These are phyloP conservation scores for Colletotrichum destructivum DNA, from an alignment of 2,329 filamentous ascomycete species.

Conservation along the genomic window DNA sequence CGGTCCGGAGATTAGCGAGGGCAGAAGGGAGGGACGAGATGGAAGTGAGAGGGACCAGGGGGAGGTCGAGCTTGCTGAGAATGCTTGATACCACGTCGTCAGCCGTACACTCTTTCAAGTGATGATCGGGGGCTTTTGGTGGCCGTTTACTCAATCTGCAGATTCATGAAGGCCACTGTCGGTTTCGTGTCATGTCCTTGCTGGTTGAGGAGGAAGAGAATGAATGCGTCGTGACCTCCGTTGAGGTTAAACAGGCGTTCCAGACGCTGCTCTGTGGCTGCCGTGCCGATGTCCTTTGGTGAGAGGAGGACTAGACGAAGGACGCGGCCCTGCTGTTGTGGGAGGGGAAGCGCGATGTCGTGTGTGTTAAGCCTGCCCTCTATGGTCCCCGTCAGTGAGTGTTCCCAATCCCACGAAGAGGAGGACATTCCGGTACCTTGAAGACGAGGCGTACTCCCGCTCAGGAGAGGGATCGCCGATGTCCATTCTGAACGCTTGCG, in stretches of 20 bases:
- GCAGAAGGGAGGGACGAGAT: conserved; percentile 53
- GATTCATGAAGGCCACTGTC: conserved; percentile 55
- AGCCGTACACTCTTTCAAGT: neutral
- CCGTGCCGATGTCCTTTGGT: conserved; percentile 52
- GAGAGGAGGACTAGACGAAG: conserved; percentile 60
- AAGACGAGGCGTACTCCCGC: conserved; percentile 43
- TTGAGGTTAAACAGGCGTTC: conserved; percentile 59
- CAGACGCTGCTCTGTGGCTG: conserved; percentile 52
- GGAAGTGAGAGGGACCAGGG: conserved; percentile 60
- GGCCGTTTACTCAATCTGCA: conserved; percentile 61
- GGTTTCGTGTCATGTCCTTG: conserved; percentile 41
- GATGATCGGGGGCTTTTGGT: neutral
- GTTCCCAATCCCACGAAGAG: neutral
- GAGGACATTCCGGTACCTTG: conserved; percentile 46
- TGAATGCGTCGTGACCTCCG: conserved; percentile 56
- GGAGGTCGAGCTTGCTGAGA: conserved; percentile 51
- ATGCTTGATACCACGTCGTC: conserved; percentile 48
- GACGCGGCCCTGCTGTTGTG: conserved; percentile 19
- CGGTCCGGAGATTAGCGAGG: conserved; percentile 56
- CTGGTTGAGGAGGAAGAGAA: conserved; percentile 61
- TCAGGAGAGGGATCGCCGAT: conserved; percentile 48
- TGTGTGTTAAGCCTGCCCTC: conserved; percentile 60
- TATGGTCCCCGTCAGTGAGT: conserved; percentile 44
- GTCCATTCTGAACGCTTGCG: conserved; percentile 56
- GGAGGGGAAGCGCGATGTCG: conserved; percentile 61